Evolutionary conservation across 1,139 yeast genomes (phyloP).

Genomic region (Pichia sp.): DNA sequence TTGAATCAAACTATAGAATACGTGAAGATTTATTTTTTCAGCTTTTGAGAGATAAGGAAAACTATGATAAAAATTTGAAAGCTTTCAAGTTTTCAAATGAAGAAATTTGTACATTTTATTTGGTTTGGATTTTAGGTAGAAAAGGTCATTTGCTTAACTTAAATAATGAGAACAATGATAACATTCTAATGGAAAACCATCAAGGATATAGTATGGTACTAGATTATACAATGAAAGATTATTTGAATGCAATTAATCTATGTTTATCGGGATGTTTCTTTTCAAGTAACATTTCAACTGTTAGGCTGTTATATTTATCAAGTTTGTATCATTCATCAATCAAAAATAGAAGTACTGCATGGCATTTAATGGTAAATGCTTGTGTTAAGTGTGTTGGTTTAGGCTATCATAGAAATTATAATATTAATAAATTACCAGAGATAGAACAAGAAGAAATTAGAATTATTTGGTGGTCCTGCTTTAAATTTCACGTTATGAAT

Average conservation of each 20-base stretch:
- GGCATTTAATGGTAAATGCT: slow-evolving; percentile 34
- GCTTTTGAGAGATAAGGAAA: neutral
- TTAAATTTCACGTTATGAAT: slow-evolving; percentile 28
- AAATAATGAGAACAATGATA: neutral
- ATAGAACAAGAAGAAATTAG: slow-evolving; percentile 23
- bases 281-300: slow-evolving; percentile 31
- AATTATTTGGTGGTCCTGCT: slow-evolving; percentile 30
- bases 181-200: neutral
- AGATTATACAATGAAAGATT: slow-evolving; percentile 14
- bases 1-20: slow-evolving; percentile 25
- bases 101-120: slow-evolving; percentile 32
- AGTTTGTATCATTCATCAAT: slow-evolving; percentile 32
- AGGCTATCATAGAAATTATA: slow-evolving; percentile 32
- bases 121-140: slow-evolving; percentile 33
- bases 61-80: neutral
- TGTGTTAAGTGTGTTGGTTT: slow-evolving; percentile 34
- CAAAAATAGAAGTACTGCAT: slow-evolving; percentile 34
- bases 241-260: slow-evolving; percentile 30
- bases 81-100: slow-evolving; percentile 17
- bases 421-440: slow-evolving; percentile 17
- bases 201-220: slow-evolving; percentile 2
- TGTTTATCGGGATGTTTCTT: slow-evolving; percentile 31
- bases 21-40: slow-evolving; percentile 27
- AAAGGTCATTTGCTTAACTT: slow-evolving; percentile 12
- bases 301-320: slow-evolving; percentile 31